Base-by-base conservation (phyloP, 208 protist species). In the Crithidia bombi region DNA sequence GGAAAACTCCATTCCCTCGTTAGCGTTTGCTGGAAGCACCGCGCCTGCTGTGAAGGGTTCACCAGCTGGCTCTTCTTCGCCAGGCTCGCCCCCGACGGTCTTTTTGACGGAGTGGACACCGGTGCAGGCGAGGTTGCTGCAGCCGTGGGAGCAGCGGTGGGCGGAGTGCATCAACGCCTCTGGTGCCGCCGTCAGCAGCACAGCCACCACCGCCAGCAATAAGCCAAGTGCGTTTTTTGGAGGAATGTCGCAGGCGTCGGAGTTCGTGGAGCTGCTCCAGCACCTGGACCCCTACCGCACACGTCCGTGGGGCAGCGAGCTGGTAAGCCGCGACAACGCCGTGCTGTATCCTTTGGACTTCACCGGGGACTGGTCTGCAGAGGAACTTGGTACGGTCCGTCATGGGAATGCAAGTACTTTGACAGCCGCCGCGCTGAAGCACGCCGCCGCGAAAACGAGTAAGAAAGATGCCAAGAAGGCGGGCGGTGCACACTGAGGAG, bases 241-340 rank as follows among this genome's bases (percentile, higher is more conserved):
- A 21, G 70, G 63, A n/a, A 62, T 63, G 21, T 57, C 61, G 35
- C 57, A 69, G 32, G 32, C 52, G 35, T 14, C 35, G 19, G 55
- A 65, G 23, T 73, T 68, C 28, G 10, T 52, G 43, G 62, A 39
- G 30, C 25, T 79, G 52, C 54, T 74, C 36, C 50, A 46, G 23
- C 41, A 59, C 28, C 33, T 49, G 12, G 74, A 79, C 49, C 66
- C 74, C 7, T 55, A 70, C 49, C 74, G 74, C 15, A 33, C 58
- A 1, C 49, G 74, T 11, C 50, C 64, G 21, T 79, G 74, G 74
- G 41, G 63, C 43, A 76, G 70, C 43, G 70, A 69, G 62, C 23
- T 58, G 41, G 52, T 76, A 38, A 65, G 51, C 15, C 43, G 38
- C 28, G 70, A 63, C 30, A 76, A 41, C 32, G 36, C 70, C 21